Evolutionary conservation across 1,284 basidiomycete genomes (phyloP).

Genomic region (Ceratobasidium sp.): DNA sequence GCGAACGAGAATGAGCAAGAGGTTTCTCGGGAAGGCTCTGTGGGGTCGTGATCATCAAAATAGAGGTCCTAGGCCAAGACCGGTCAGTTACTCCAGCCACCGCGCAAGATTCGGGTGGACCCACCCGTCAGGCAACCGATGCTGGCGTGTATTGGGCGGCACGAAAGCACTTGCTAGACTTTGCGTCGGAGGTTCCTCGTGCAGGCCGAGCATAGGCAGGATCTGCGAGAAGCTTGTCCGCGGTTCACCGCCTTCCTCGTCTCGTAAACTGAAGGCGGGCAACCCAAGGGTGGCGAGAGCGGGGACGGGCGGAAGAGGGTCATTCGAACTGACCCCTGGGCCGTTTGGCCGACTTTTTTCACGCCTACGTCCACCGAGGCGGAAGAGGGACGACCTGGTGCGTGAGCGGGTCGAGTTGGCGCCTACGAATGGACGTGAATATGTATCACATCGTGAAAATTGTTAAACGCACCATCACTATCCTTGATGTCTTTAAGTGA

Average conservation of each 20-base stretch:
- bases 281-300: neutral
- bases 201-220: conserved; percentile 12
- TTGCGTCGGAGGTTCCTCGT: conserved; percentile 6
- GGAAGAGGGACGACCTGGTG: conserved; percentile 34
- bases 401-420: conserved; percentile 28
- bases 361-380: conserved; percentile 34
- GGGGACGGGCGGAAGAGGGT: conserved; percentile 19
- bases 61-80: conserved; percentile 4
- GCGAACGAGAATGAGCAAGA: conserved; percentile 22
- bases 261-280: neutral
- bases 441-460: neutral
- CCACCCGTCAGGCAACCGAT: conserved; percentile 30
- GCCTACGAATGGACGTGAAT: neutral
- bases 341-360: conserved; percentile 34
- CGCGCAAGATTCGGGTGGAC: neutral
- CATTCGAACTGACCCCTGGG: conserved; percentile 6
- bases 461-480: conserved; percentile 22
- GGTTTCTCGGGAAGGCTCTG: neutral
- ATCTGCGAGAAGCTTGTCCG: conserved; percentile 34
- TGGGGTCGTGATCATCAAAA: conserved; percentile 42
- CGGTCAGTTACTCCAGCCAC: neutral
- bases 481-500: conserved; percentile 10
- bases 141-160: conserved; percentile 39
- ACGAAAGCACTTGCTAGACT: neutral
- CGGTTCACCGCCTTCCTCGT: conserved; percentile 1